phyloP scores from a whole-genome alignment of 345 rosid genomes.

The Physaria fendleri region DNA sequence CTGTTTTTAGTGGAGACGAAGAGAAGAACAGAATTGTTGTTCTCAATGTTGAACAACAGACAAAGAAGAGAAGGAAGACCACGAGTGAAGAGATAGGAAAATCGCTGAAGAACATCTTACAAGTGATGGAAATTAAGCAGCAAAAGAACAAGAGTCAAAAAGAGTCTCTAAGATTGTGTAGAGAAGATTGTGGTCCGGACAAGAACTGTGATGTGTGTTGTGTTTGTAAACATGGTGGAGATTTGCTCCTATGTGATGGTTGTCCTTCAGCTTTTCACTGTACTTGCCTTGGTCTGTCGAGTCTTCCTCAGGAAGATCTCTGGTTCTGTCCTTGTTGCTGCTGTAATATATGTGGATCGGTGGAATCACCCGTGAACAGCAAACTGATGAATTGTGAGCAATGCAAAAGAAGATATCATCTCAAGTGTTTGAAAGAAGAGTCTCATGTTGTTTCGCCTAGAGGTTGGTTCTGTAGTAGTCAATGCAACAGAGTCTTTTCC shows the following conservation, averaged over 20 bases:
- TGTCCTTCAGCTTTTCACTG: slow-evolving; percentile 51
- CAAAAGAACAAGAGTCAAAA: not conserved
- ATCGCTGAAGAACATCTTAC: not conserved
- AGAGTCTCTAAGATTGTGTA: not conserved
- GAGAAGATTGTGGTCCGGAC: not conserved
- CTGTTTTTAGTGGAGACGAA: not conserved
- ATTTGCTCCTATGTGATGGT: slow-evolving; percentile 45
- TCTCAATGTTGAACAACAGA: not conserved
- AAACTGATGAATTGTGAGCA: slow-evolving; percentile 41
- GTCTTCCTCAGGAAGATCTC: slow-evolving; percentile 44
- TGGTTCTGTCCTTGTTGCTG: slow-evolving; percentile 86
- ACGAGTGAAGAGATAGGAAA: slow-evolving; percentile 27
- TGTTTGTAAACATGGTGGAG: slow-evolving; percentile 46
- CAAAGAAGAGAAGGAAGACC: slow-evolving; percentile 20
- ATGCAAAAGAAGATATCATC: slow-evolving; percentile 53
- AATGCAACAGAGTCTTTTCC: slow-evolving; percentile 32
- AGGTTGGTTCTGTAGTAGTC: slow-evolving; percentile 53
- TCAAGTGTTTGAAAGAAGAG: slow-evolving; percentile 33
- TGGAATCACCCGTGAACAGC: not conserved
- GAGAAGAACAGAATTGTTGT: not conserved
- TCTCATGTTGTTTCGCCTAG: not conserved
- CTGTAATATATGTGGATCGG: slow-evolving; percentile 45
- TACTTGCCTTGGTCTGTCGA: slow-evolving; percentile 44
- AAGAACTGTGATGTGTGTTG: slow-evolving; percentile 31
- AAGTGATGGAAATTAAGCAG: slow-evolving; percentile 1